These are phyloP conservation scores for Lactifluus rugatus DNA, from an alignment of 768 basidiomycete genomes.

Conservation along the genomic window DNA sequence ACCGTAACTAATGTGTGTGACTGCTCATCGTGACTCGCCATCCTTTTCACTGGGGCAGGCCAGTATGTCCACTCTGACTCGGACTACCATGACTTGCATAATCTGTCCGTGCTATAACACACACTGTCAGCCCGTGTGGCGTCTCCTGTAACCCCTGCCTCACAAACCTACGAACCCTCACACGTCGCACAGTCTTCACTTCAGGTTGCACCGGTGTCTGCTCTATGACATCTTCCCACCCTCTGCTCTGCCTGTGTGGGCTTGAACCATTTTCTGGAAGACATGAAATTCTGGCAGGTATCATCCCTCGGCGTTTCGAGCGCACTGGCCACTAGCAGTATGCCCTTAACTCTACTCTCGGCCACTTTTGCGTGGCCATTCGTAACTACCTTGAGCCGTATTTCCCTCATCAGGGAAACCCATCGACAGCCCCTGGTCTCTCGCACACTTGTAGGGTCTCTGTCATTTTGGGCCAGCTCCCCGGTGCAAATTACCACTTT, in stretches of 20 bases:
- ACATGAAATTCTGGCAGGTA: slow-evolving; percentile 36
- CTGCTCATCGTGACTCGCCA: too few species aligned
- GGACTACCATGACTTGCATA: background rate
- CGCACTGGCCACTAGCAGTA: slow-evolving; percentile 33
- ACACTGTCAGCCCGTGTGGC: slow-evolving; percentile 36
- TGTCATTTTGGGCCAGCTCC: too few species aligned
- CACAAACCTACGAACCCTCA: slow-evolving; percentile 56
- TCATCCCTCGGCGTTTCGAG: slow-evolving; percentile 27
- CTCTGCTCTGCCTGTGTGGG: slow-evolving; percentile 41
- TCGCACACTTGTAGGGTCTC: too few species aligned
- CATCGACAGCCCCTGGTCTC: too few species aligned
- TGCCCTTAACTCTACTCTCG: slow-evolving; percentile 34
- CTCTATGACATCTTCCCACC: slow-evolving; percentile 42
- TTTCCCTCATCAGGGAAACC: too few species aligned
- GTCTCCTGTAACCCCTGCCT: slow-evolving; percentile 46
- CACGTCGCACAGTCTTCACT: slow-evolving; percentile 52
- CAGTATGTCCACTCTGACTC: too few species aligned
- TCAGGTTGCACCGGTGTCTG: slow-evolving; percentile 46
- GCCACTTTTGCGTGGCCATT: slow-evolving; percentile 39
- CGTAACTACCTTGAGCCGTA: too few species aligned
- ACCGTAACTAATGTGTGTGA: too few species aligned
- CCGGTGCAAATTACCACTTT: too few species aligned
- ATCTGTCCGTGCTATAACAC: slow-evolving; percentile 37
- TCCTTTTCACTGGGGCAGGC: too few species aligned
- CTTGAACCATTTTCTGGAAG: slow-evolving; percentile 32